A percentile compares a stretch with the other conserved stretches of the same genome.
Evolutionary conservation across 768 basidiomycete species (phyloP).

Genomic region (Russula griseocarnosa): DNA sequence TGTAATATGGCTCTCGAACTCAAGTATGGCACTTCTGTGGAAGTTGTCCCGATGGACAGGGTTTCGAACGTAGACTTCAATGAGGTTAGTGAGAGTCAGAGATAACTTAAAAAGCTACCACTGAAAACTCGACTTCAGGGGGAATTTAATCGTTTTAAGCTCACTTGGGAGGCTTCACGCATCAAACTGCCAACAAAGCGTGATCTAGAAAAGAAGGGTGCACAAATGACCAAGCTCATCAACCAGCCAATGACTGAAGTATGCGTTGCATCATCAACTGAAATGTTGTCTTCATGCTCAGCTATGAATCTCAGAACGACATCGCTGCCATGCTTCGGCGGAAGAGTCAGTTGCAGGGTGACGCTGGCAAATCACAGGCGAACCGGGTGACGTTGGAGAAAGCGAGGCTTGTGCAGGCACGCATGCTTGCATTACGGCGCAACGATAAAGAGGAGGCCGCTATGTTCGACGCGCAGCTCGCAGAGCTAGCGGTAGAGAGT

Average conservation of each 20-base stretch:
- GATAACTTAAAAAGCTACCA: neutral
- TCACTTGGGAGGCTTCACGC: slow-evolving; percentile 46
- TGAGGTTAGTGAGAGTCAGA: slow-evolving; percentile 44
- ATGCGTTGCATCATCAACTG: slow-evolving; percentile 25
- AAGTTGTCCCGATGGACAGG: slow-evolving; percentile 72
- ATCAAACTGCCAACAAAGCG: slow-evolving; percentile 65
- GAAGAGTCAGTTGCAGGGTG: slow-evolving; percentile 42
- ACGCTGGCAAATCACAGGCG: slow-evolving; percentile 35
- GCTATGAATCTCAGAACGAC: slow-evolving; percentile 56
- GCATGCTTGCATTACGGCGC: slow-evolving; percentile 69
- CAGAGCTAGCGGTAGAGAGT: slow-evolving; percentile 41
- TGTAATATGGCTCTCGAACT: slow-evolving; percentile 64
- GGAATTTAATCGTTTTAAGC: slow-evolving; percentile 64
- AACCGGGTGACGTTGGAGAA: slow-evolving; percentile 50
- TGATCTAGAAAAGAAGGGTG: slow-evolving; percentile 60
- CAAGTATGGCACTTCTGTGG: slow-evolving; percentile 66
- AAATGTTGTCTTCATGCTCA: slow-evolving; percentile 1
- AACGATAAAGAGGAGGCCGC: slow-evolving; percentile 63
- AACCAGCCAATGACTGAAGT: slow-evolving; percentile 75
- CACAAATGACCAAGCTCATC: slow-evolving; percentile 55
- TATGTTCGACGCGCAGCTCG: slow-evolving; percentile 60
- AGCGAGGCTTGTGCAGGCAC: slow-evolving; percentile 64
- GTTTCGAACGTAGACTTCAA: slow-evolving; percentile 72
- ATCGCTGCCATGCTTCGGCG: slow-evolving; percentile 73
- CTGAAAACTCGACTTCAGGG: slow-evolving; percentile 41